phyloP scores from a whole-genome alignment of 2,329 filamentous ascomycete genomes.

The Pestalotiopsis sp. region DNA sequence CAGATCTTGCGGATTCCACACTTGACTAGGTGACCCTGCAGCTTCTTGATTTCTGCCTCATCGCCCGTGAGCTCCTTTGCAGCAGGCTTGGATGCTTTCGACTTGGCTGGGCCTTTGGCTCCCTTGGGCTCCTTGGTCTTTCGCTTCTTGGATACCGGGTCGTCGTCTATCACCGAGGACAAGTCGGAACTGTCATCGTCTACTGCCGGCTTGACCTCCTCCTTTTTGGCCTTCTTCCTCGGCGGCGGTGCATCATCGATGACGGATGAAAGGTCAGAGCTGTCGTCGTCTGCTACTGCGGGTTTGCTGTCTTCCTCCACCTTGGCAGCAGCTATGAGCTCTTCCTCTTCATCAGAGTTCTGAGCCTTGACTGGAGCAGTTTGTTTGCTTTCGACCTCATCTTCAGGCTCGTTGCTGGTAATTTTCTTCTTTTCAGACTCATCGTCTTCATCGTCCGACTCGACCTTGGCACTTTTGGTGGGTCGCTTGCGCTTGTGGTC shows the following conservation, averaged over 20 bases:
- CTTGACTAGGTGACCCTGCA: constrained; percentile 85
- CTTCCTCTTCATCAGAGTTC: constrained; percentile 25
- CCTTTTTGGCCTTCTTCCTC: constrained; percentile 25
- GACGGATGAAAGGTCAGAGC: constrained; percentile 65
- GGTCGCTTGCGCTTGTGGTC: constrained; percentile 28
- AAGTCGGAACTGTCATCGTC: constrained; percentile 51
- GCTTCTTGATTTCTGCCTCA: constrained; percentile 80
- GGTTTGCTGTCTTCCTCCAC: constrained; percentile 12
- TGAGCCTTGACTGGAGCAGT: background rate
- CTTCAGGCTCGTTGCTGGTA: background rate
- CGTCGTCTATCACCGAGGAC: constrained; percentile 79
- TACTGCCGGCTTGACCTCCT: constrained; percentile 22
- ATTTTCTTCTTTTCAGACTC: background rate
- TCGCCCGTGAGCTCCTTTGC: constrained; percentile 55
- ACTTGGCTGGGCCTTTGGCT: constrained; percentile 35
- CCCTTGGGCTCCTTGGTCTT: constrained; percentile 40
- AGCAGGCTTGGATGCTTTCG: constrained; percentile 37
- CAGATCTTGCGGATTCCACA: constrained; percentile 94
- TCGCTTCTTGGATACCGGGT: constrained; percentile 47
- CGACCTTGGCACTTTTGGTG: constrained; percentile 25
- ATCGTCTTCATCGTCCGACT: constrained; percentile 21
- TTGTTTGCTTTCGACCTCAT: background rate
- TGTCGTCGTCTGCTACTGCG: constrained; percentile 12
- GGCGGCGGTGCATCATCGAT: constrained; percentile 66
- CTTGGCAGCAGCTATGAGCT: constrained; percentile 38